Conservation (phyloP, 2,329 filamentous ascomycete species). For the Botryosphaeria agaves region DNA sequence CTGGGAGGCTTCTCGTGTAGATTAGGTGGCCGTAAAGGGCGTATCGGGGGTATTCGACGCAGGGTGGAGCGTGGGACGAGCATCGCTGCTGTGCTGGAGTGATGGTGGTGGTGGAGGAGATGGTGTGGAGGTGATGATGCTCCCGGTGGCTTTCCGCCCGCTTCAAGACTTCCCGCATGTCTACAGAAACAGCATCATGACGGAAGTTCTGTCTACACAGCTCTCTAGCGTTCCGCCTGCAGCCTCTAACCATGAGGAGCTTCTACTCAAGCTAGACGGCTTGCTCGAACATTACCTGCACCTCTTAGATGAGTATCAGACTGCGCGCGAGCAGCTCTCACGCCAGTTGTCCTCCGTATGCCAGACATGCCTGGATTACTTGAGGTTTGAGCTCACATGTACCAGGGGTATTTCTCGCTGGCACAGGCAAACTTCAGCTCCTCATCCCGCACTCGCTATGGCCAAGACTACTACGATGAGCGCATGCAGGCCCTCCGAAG, state of each 20-base stretch:
- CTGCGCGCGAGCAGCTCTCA: conserved; percentile 36
- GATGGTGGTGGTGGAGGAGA: background rate
- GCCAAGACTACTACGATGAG: conserved; percentile 53
- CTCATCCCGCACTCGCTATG: conserved; percentile 46
- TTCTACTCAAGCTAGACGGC: conserved; percentile 31
- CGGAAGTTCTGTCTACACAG: too few relatives aligned
- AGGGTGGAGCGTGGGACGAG: conserved; percentile 2
- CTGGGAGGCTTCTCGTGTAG: conserved; percentile 6
- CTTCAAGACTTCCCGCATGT: too few relatives aligned
- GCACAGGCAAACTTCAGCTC: conserved; percentile 62
- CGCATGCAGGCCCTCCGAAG: conserved; percentile 47
- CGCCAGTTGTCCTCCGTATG: conserved; percentile 36
- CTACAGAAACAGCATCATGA: too few relatives aligned
- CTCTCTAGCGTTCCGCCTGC: background rate
- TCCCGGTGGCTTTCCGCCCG: too few relatives aligned
- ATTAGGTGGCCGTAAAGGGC: conserved; percentile 19
- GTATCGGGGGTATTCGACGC: conserved; percentile 22
- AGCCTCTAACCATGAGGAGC: background rate
- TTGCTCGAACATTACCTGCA: conserved; percentile 48
- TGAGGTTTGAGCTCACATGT: background rate
- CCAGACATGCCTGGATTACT: conserved; percentile 1
- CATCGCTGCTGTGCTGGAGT: background rate
- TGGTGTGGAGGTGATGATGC: too few relatives aligned
- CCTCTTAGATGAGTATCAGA: conserved; percentile 49
- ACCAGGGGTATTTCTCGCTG: conserved; percentile 31